These are phyloP conservation scores for Hylodesmum podocarpum DNA, from an alignment of 306 rosid species.

Conservation along the genomic window DNA sequence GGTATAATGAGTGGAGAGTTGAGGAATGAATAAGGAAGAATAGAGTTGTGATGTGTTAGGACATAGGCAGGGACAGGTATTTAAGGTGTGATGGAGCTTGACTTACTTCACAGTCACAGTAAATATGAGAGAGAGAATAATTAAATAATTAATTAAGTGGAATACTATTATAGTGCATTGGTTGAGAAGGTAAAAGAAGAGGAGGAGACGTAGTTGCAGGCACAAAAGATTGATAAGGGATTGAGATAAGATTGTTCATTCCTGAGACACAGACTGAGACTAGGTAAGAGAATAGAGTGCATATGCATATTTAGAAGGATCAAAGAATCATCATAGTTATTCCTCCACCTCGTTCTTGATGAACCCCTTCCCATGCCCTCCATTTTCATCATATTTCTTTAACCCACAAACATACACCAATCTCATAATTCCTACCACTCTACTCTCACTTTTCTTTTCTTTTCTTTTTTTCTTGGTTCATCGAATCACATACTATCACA, in stretches of 20 bases:
- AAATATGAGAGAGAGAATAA: not conserved
- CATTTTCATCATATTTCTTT: slow-evolving; percentile 29
- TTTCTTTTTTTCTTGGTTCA: too few species aligned
- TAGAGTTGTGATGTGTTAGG: not conserved
- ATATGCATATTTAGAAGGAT: slow-evolving; percentile 47
- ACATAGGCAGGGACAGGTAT: slow-evolving; percentile 7
- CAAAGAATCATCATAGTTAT: slow-evolving; percentile 54
- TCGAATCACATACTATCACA: too few species aligned
- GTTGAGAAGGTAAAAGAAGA: not conserved
- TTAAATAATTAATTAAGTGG: not conserved
- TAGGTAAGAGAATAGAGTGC: not conserved
- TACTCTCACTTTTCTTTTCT: too few species aligned
- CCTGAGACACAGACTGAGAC: too few species aligned
- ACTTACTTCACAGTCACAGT: not conserved
- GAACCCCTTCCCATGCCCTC: slow-evolving; percentile 40
- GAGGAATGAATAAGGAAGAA: not conserved
- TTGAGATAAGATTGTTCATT: slow-evolving; percentile 50
- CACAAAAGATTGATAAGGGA: slow-evolving; percentile 31
- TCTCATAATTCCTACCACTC: not conserved
- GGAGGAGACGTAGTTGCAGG: slow-evolving; percentile 23
- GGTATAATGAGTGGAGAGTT: not conserved
- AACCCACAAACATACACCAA: not conserved
- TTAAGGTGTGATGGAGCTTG: not conserved
- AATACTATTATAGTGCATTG: too few species aligned
- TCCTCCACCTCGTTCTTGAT: slow-evolving; percentile 54